Percentiles rank a stretch among this genome's conserved stretches.
These are phyloP conservation scores for Plectosphaerella sp. DNA, from an alignment of 2,329 filamentous ascomycete species.

Conservation along the genomic window DNA sequence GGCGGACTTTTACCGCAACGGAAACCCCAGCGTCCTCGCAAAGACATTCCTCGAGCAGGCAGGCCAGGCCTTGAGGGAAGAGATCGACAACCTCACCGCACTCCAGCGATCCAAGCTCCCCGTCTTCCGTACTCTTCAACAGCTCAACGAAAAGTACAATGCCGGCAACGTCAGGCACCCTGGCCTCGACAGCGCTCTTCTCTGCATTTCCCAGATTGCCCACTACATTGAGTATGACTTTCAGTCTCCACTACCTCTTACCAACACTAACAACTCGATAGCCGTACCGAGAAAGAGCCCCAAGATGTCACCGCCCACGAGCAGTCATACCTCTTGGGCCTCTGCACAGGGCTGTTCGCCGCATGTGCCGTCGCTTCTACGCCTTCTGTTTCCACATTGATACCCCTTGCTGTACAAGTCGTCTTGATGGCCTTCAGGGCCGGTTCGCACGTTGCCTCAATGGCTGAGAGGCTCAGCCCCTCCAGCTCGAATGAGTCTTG, in stretches of 20 bases:
- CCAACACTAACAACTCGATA: constrained; percentile 26
- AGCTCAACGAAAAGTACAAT: constrained; percentile 62
- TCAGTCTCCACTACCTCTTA: neutral
- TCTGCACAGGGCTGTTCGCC: constrained; percentile 68
- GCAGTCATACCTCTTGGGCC: constrained; percentile 54
- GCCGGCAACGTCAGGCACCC: constrained; percentile 52
- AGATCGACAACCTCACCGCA: constrained; percentile 52
- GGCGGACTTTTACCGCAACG: constrained; percentile 44
- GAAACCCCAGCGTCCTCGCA: constrained; percentile 46
- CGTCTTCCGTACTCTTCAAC: constrained; percentile 56
- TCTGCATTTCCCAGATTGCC: constrained; percentile 61
- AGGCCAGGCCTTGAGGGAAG: constrained; percentile 53
- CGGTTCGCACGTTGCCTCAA: constrained; percentile 49
- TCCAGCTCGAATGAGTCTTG: constrained; percentile 48
- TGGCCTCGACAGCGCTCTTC: constrained; percentile 59
- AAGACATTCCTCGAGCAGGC: constrained; percentile 58
- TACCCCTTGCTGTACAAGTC: constrained; percentile 58
- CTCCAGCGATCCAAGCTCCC: constrained; percentile 56
- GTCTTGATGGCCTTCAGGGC: constrained; percentile 64
- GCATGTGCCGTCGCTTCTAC: constrained; percentile 63
- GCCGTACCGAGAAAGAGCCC: constrained; percentile 50
- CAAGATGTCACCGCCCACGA: constrained; percentile 44
- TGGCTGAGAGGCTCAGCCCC: constrained; percentile 41
- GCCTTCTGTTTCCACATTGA: constrained; percentile 55
- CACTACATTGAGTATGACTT: constrained; percentile 63